A percentile compares a stretch with the other conserved stretches of the same genome.
phyloP scores from a whole-genome alignment of 345 rosid genomes.

The Heritiera fomes region DNA sequence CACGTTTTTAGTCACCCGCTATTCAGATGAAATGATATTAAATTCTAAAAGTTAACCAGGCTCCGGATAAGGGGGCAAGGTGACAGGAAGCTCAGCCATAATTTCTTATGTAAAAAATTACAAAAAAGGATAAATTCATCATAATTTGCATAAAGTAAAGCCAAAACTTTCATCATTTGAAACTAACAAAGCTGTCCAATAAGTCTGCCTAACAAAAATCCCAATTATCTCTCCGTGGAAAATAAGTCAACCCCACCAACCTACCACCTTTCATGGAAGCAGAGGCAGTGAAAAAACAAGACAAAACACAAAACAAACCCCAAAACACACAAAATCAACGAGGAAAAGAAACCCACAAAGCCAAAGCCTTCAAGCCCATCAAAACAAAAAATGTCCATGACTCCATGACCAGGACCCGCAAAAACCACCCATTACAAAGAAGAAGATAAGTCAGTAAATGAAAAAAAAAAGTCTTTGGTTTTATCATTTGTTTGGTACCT shows the following conservation, averaged over 20 bases:
- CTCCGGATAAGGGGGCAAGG: slow-evolving; percentile 25
- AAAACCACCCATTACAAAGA: slow-evolving; percentile 35
- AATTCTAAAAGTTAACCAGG: slow-evolving; percentile 20
- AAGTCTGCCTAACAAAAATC: slow-evolving; percentile 25
- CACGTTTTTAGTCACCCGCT: slow-evolving; percentile 15
- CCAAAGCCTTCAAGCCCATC: slow-evolving; percentile 31
- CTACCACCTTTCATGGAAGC: slow-evolving; percentile 74
- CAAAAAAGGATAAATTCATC: slow-evolving; percentile 19
- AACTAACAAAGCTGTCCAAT: slow-evolving; percentile 31
- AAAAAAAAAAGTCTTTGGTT: slow-evolving; percentile 13
- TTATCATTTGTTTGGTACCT: slow-evolving; percentile 31
- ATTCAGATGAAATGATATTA: not conserved
- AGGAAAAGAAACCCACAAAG: slow-evolving; percentile 31
- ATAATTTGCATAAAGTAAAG: slow-evolving; percentile 22
- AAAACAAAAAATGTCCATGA: slow-evolving; percentile 35
- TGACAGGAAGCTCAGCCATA: slow-evolving; percentile 19
- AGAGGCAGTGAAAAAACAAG: slow-evolving; percentile 19
- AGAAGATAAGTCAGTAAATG: not conserved
- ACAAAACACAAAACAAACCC: slow-evolving; percentile 19
- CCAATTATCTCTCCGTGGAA: slow-evolving; percentile 25
- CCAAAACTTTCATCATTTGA: slow-evolving; percentile 21
- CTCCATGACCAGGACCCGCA: slow-evolving; percentile 12
- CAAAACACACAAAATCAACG: slow-evolving; percentile 24
- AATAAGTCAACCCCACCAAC: slow-evolving; percentile 83
- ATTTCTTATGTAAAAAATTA: not conserved